Evolutionary conservation across 2,329 filamentous ascomycete species (phyloP).

Genomic region (Diplodia scrobiculata): DNA sequence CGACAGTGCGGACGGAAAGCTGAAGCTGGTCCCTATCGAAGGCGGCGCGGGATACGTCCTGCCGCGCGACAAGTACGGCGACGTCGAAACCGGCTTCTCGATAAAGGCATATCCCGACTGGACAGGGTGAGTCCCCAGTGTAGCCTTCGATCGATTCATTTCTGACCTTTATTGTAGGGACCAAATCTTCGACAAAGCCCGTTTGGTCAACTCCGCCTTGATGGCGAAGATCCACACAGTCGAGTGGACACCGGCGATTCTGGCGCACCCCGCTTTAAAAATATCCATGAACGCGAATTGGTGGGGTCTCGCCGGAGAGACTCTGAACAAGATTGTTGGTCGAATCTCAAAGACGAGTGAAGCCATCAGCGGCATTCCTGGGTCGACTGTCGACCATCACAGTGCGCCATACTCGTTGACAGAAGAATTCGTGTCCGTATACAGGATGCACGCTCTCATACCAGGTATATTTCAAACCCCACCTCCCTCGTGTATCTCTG

Average conservation of each 20-base stretch:
- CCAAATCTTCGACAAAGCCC: constrained; percentile 51
- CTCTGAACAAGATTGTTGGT: constrained; percentile 47
- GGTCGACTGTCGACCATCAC: constrained; percentile 45
- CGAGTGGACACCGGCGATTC: constrained; percentile 55
- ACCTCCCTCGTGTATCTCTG: neutral
- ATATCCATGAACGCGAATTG: constrained; percentile 52
- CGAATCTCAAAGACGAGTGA: constrained; percentile 47
- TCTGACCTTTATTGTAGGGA: constrained; percentile 34
- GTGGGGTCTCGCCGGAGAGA: constrained; percentile 51
- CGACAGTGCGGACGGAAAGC: constrained; percentile 45
- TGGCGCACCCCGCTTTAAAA: constrained; percentile 49
- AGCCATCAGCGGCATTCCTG: constrained; percentile 47
- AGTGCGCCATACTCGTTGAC: constrained; percentile 48
- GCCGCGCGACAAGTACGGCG: constrained; percentile 46
- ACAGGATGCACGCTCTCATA: constrained; percentile 50
- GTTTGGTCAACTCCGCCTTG: constrained; percentile 51
- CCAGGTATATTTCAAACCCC: constrained; percentile 29
- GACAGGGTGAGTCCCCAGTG: constrained; percentile 33
- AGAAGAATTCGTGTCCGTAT: constrained; percentile 52
- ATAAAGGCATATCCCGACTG: constrained; percentile 44
- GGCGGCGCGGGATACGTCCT: constrained; percentile 40
- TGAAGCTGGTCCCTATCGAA: constrained; percentile 41
- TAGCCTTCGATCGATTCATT: constrained; percentile 25
- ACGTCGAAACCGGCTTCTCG: constrained; percentile 48
- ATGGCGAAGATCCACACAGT: constrained; percentile 57